A percentile compares a stretch with the other conserved stretches of the same genome.
Conservation (phyloP, 495 filamentous ascomycete species). For the Xylaria venustula region DNA sequence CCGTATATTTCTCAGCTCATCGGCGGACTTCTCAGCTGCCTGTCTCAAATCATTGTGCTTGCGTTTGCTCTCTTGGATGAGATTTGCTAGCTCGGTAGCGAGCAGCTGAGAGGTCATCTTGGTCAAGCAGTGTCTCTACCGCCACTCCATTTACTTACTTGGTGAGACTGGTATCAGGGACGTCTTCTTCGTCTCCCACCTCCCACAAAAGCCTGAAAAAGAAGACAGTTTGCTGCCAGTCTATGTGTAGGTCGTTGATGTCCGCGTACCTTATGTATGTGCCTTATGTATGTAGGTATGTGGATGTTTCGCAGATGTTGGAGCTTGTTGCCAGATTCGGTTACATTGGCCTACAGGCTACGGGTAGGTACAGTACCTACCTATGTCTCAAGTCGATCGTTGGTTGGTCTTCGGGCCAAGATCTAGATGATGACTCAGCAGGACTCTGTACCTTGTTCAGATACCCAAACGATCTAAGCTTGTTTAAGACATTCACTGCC, state of each 20-base stretch:
- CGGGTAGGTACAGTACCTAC: background rate
- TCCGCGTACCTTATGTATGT: too few species aligned
- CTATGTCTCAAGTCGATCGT: background rate
- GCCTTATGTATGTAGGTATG: too few species aligned
- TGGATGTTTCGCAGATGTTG: too few species aligned
- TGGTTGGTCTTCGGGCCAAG: background rate
- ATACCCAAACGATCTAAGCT: too few species aligned
- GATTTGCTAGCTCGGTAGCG: slow-evolving; percentile 81
- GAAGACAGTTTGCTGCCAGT: too few species aligned
- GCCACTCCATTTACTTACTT: slow-evolving; percentile 28
- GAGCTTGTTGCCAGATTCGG: slow-evolving; percentile 32
- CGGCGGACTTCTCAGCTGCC: slow-evolving; percentile 92
- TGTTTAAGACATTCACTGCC: too few species aligned
- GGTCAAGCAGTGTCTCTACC: slow-evolving; percentile 25
- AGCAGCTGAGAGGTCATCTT: slow-evolving; percentile 94
- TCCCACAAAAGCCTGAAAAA: too few species aligned
- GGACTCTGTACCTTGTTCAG: background rate
- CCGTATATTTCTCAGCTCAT: slow-evolving; percentile 80
- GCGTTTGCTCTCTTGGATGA: slow-evolving; percentile 93
- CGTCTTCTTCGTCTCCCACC: background rate
- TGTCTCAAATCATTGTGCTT: slow-evolving; percentile 86
- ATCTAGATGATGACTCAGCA: slow-evolving; percentile 8
- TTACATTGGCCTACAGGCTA: slow-evolving; percentile 2
- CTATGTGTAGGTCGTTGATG: too few species aligned
- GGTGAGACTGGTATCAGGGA: too few species aligned